Evolutionary conservation across 306 rosid species (phyloP), one percentile per base, ranked within the genome.

Genomic region (Rosa persica): DNA sequence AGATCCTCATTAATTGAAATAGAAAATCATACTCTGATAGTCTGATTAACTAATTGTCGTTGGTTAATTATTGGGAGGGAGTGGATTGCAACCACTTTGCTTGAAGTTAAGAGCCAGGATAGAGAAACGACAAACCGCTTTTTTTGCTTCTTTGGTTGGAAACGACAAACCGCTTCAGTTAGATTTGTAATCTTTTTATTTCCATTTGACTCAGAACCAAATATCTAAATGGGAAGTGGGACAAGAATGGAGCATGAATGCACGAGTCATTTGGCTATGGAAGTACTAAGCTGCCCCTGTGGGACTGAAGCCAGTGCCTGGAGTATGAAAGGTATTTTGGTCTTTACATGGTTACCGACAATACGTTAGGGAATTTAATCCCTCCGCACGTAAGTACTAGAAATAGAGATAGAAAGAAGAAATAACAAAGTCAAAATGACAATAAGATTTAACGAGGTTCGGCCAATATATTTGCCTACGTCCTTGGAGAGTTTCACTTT

Each of bases 331-430:
- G 64, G 25, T 19, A 27, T 25, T 60, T 25, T 70, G 40, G 73
- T 39, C 48, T 51, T 71, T 5, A 20, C 34, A 10, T 1, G 15
- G 12, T 61, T 62, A 78, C 81, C 78, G 75, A 81, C 78, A 49
- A 17, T 1, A 71, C 39, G n/a, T n/a, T n/a, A n/a, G n/a, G 30
- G 30, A 27, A 27, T 0, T 27, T 27, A 27, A 27, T 27, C 30
- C 30, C 30, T 1, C 30, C 1, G 1, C 30, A 27, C 1, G 30
- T 1, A 27, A 27, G 30, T 27, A 27, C 1, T 27, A 27, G 30
- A 0, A 27, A 1, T 27, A 27, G 30, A 27, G 30, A 27, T 27
- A 1, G 30, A 27, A 27, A 27, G 30, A 27, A 27, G 30, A 0
- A 27, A 27, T 1, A 27, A 27, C 30, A 0, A 27, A 27, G 1